Evolutionary conservation across 257 asterid species (phyloP).

Genomic region (Nicotiana benthamiana): DNA sequence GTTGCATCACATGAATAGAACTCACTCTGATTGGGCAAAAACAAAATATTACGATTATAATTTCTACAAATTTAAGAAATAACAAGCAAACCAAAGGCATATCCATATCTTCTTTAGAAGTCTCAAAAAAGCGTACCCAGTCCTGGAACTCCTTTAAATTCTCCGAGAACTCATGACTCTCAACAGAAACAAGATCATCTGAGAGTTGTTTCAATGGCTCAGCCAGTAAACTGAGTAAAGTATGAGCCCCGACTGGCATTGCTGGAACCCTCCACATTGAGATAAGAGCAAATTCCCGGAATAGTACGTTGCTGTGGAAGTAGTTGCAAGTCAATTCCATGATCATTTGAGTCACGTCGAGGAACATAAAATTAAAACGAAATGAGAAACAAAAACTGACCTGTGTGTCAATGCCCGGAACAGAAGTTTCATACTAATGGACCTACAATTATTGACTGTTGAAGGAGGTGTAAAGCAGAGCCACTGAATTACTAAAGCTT

Average conservation of each 20-base stretch:
- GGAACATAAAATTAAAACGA: background rate
- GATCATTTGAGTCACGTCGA: background rate
- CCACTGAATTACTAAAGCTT: slow-evolving; percentile 97
- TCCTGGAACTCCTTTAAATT: slow-evolving; percentile 87
- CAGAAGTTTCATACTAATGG: slow-evolving; percentile 64
- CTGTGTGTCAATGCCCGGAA: slow-evolving; percentile 83
- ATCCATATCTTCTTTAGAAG: slow-evolving; percentile 1
- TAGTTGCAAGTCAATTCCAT: slow-evolving; percentile 16
- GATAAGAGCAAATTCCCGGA: slow-evolving; percentile 92
- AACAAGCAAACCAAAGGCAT: slow-evolving; percentile 6
- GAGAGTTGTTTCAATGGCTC: slow-evolving; percentile 85
- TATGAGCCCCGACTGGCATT: slow-evolving; percentile 89
- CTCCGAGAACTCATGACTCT: slow-evolving; percentile 53
- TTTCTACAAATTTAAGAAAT: slow-evolving; percentile 16
- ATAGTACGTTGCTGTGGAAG: slow-evolving; percentile 72
- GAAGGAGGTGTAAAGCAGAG: slow-evolving; percentile 99
- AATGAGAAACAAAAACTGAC: slow-evolving; percentile 21
- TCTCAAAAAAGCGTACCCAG: slow-evolving; percentile 57
- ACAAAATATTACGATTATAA: background rate
- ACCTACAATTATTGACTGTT: slow-evolving; percentile 59
- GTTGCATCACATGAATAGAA: slow-evolving; percentile 94
- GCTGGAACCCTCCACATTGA: slow-evolving; percentile 99
- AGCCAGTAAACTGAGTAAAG: slow-evolving; percentile 86
- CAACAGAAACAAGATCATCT: slow-evolving; percentile 48
- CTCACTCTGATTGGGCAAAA: slow-evolving; percentile 53